Evolutionary conservation across 1,139 yeast species (phyloP).

Genomic region (Saccharomyces hybrid): DNA sequence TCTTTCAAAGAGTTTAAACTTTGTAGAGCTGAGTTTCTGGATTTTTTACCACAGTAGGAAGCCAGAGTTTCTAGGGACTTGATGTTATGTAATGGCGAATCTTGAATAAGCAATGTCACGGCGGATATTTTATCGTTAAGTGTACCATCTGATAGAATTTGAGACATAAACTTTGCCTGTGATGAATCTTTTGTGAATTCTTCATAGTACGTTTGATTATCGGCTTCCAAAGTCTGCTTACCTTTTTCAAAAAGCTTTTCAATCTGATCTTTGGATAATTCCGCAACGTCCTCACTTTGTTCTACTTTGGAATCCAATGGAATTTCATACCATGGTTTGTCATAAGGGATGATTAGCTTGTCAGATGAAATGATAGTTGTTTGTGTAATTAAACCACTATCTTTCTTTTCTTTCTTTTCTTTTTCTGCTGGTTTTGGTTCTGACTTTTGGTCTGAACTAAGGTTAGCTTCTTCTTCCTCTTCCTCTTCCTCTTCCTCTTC

Average conservation of each 20-base stretch:
- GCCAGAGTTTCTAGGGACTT: slow-evolving; percentile 76
- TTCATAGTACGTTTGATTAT: slow-evolving; percentile 62
- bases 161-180: slow-evolving; percentile 82
- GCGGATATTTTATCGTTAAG: slow-evolving; percentile 93
- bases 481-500: slow-evolving; percentile 15
- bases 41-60: slow-evolving; percentile 78
- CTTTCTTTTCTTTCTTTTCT: slow-evolving; percentile 35
- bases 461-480: slow-evolving; percentile 12
- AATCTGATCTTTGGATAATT: slow-evolving; percentile 43
- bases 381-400: slow-evolving; percentile 37
- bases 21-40: slow-evolving; percentile 88
- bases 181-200: slow-evolving; percentile 77
- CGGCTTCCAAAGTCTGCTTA: slow-evolving; percentile 54
- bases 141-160: slow-evolving; percentile 87
- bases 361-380: slow-evolving; percentile 50
- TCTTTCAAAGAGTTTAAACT: slow-evolving; percentile 86
- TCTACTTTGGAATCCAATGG: slow-evolving; percentile 38
- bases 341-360: slow-evolving; percentile 52
- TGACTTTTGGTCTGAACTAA: slow-evolving; percentile 7
- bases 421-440: slow-evolving; percentile 14
- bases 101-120: slow-evolving; percentile 82
- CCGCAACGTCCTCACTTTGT: slow-evolving; percentile 33
- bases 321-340: slow-evolving; percentile 69
- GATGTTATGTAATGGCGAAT: slow-evolving; percentile 84
- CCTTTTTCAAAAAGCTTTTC: slow-evolving; percentile 63